A percentile compares a stretch with the other conserved stretches of the same genome.
phyloP scores from a whole-genome alignment of 2,329 filamentous ascomycete genomes.

The Xylariaceae sp. region DNA sequence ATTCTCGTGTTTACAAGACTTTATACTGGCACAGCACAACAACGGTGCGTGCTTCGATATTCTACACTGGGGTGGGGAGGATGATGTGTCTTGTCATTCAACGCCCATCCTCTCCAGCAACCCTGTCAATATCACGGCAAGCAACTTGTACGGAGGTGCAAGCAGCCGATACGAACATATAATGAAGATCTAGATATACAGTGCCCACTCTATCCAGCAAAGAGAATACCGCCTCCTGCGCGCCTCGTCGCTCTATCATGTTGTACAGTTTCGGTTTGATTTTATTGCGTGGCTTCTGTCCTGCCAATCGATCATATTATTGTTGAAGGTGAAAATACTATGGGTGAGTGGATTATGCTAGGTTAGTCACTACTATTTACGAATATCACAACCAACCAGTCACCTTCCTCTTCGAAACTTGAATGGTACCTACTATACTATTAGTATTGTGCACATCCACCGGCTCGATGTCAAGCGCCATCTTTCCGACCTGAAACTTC shows the following conservation, averaged over 20 bases:
- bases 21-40: too few relatives aligned
- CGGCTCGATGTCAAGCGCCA: neutral
- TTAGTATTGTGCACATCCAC: neutral
- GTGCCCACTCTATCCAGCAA: neutral
- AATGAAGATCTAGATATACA: neutral
- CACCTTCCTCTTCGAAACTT: too few relatives aligned
- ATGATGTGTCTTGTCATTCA: too few relatives aligned
- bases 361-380: too few relatives aligned
- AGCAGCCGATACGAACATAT: slow-evolving; percentile 8
- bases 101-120: neutral
- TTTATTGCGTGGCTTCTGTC: slow-evolving; percentile 8
- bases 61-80: too few relatives aligned
- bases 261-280: slow-evolving; percentile 2
- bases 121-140: slow-evolving; percentile 12
- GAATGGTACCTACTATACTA: too few relatives aligned
- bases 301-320: slow-evolving; percentile 10
- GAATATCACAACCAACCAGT: neutral
- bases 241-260: slow-evolving; percentile 6
- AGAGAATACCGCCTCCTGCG: neutral
- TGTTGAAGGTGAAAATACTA: neutral
- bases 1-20: too few relatives aligned
- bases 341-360: neutral
- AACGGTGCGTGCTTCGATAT: too few relatives aligned
- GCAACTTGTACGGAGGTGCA: slow-evolving; percentile 15
- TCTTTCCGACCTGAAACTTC: neutral